These are phyloP conservation scores for Haematococcus sp. DNA, from an alignment of 139 green algal species.

Conservation along the genomic window DNA sequence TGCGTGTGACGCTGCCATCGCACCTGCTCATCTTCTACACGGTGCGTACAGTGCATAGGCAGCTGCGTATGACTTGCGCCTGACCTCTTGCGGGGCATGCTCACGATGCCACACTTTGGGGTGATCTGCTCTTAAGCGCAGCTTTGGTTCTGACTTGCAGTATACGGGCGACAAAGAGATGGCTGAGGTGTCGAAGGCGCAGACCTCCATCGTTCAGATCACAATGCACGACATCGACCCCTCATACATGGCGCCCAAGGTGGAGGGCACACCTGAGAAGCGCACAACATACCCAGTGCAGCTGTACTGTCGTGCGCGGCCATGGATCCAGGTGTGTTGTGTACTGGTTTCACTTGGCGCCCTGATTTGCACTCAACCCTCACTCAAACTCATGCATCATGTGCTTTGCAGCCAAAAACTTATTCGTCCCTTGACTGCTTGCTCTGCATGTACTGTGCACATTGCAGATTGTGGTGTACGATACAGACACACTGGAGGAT, in stretches of 20 bases:
- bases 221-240: conserved; percentile 25
- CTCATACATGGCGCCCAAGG: conserved; percentile 18
- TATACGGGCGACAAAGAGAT: conserved; percentile 32
- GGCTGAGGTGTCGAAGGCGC: conserved; percentile 31
- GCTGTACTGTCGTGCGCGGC: conserved; percentile 44
- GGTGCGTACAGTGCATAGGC: too few species aligned
- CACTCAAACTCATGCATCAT: background rate
- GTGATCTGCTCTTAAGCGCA: too few species aligned
- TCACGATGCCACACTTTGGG: too few species aligned
- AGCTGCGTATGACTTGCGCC: too few species aligned
- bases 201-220: conserved; percentile 34
- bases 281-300: conserved; percentile 28
- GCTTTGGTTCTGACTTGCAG: too few species aligned
- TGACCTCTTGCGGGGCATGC: too few species aligned
- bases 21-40: conserved; percentile 49
- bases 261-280: conserved; percentile 8
- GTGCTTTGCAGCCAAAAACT: background rate
- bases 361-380: background rate
- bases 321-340: conserved; percentile 31
- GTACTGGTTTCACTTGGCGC: too few species aligned
- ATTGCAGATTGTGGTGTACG: conserved; percentile 36
- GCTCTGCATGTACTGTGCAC: background rate
- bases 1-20: conserved; percentile 20
- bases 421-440: too few species aligned
- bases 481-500: conserved; percentile 30